A percentile compares a stretch with the other conserved stretches of the same genome.
phyloP scores from a whole-genome alignment of 306 rosid genomes.

The Pterocarpus santalinus region DNA sequence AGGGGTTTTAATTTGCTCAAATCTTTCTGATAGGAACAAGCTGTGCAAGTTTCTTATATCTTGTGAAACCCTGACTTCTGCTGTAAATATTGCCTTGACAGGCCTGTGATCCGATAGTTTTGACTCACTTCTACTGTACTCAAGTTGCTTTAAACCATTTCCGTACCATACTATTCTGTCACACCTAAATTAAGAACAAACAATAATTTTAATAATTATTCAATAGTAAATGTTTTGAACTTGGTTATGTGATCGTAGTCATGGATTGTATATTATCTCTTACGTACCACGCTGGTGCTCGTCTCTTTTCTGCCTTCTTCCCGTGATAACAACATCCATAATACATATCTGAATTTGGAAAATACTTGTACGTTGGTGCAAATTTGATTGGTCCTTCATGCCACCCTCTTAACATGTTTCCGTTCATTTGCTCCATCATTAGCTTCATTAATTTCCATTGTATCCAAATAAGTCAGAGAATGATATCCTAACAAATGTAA shows the following conservation, averaged over 20 bases:
- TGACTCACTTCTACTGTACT: slow-evolving; percentile 73
- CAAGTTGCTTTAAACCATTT: slow-evolving; percentile 69
- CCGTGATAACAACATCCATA: slow-evolving; percentile 61
- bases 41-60: slow-evolving; percentile 43
- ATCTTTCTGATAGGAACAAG: slow-evolving; percentile 68
- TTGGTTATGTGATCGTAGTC: neutral
- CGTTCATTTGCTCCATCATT: slow-evolving; percentile 66
- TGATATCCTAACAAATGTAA: neutral
- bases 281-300: slow-evolving; percentile 91
- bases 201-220: neutral
- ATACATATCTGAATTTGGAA: slow-evolving; percentile 76
- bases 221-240: slow-evolving; percentile 1
- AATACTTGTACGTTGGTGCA: slow-evolving; percentile 90
- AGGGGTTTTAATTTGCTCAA: slow-evolving; percentile 53
- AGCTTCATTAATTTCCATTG: slow-evolving; percentile 64
- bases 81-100: slow-evolving; percentile 72
- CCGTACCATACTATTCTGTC: slow-evolving; percentile 89
- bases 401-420: slow-evolving; percentile 77
- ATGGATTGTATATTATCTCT: neutral
- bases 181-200: slow-evolving; percentile 63
- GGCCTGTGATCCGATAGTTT: slow-evolving; percentile 90
- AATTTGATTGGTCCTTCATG: slow-evolving; percentile 77
- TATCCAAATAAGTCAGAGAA: slow-evolving; percentile 25
- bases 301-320: slow-evolving; percentile 59
- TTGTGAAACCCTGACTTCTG: slow-evolving; percentile 53